Evolutionary conservation across 768 basidiomycete genomes (phyloP).

Genomic region (Omphalotus guepiniiformis): DNA sequence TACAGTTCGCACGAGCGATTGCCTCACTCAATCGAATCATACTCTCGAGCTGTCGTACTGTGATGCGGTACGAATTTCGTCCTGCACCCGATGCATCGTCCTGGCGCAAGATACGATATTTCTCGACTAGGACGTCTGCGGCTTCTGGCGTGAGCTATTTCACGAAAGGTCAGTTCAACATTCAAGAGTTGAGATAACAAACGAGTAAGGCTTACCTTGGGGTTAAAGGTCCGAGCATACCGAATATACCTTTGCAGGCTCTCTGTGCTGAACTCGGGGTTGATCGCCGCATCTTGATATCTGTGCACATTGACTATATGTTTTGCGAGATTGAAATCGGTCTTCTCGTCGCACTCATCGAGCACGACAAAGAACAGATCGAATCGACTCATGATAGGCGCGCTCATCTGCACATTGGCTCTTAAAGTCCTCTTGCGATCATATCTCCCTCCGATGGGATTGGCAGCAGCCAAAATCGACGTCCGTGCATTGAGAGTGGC

Average conservation of each 20-base stretch:
- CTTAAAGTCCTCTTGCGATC: constrained; percentile 90
- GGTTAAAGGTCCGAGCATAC: constrained; percentile 95
- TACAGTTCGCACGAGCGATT: constrained; percentile 95
- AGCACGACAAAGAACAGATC: constrained; percentile 98
- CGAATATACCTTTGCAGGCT: constrained; percentile 95
- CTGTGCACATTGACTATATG: constrained; percentile 98
- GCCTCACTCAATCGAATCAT: constrained; percentile 98
- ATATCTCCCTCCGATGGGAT: constrained; percentile 95
- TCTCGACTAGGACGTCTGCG: constrained; percentile 89
- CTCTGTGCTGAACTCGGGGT: constrained; percentile 97
- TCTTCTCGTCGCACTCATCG: constrained; percentile 93
- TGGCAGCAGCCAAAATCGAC: constrained; percentile 95
- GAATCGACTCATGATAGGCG: constrained; percentile 98
- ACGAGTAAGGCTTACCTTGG: constrained; percentile 59
- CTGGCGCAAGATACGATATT: constrained; percentile 87
- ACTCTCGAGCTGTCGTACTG: constrained; percentile 95
- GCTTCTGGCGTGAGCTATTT: constrained; percentile 86
- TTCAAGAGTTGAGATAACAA: neutral
- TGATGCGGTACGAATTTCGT: constrained; percentile 93
- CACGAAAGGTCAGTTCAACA: constrained; percentile 9
- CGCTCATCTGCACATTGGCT: constrained; percentile 94
- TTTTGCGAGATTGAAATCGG: constrained; percentile 88
- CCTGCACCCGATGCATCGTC: constrained; percentile 89
- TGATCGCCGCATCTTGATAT: constrained; percentile 90
- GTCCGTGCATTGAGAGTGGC: constrained; percentile 97